phyloP scores from a whole-genome alignment of 2,329 filamentous ascomycete species.

The Aureobasidium pullulans region DNA sequence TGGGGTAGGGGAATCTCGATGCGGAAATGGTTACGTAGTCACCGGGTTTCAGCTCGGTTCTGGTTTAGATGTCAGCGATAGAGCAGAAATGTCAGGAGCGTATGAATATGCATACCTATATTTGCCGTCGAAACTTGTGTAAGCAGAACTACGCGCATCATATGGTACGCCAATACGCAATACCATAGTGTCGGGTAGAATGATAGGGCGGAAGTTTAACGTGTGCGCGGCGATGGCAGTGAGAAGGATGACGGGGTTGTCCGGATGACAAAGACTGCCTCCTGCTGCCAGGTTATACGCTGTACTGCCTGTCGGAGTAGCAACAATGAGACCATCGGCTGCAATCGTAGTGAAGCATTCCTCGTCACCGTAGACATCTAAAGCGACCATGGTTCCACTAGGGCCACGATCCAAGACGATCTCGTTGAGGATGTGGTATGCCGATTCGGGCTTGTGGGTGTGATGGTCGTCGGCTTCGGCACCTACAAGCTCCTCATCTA shows the following conservation, averaged over 20 bases:
- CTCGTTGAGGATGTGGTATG: constrained; percentile 89
- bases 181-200: constrained; percentile 92
- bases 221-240: constrained; percentile 94
- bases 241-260: constrained; percentile 91
- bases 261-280: constrained; percentile 90
- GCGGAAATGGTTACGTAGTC: constrained; percentile 83
- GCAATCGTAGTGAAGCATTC: constrained; percentile 91
- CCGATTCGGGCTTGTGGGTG: constrained; percentile 77
- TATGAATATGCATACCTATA: constrained; percentile 49
- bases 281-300: constrained; percentile 94
- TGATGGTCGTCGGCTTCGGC: constrained; percentile 76
- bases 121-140: constrained; percentile 96
- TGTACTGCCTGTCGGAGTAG: constrained; percentile 88
- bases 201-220: constrained; percentile 90
- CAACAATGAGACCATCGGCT: constrained; percentile 87
- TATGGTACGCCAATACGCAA: constrained; percentile 91
- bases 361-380: constrained; percentile 89
- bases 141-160: constrained; percentile 77
- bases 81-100: neutral
- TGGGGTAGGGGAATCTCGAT: constrained; percentile 71
- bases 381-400: constrained; percentile 87
- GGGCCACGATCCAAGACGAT: constrained; percentile 93
- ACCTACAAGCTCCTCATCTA: constrained; percentile 85
- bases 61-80: neutral
- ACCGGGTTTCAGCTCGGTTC: constrained; percentile 59